phyloP scores from a whole-genome alignment of 805 yeast genomes.

The Candida taoyuanica region DNA sequence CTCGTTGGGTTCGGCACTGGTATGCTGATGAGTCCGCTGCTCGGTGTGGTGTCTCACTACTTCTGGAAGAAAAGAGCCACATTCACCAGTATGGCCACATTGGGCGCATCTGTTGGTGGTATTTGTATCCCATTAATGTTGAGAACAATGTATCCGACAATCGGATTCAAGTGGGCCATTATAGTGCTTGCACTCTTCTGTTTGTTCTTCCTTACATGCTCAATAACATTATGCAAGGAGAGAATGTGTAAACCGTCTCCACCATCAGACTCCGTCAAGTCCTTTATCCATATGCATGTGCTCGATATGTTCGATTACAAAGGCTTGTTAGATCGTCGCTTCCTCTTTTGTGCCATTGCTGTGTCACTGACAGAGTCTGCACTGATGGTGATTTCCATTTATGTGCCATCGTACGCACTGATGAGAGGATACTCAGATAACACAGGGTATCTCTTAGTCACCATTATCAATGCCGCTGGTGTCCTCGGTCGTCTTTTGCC shows the following conservation, averaged over 20 bases:
- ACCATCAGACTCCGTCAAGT: background rate
- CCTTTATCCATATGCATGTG: conserved; percentile 12
- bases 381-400: conserved; percentile 39
- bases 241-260: conserved; percentile 23
- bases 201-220: conserved; percentile 17
- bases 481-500: conserved; percentile 40
- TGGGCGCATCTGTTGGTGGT: conserved; percentile 54
- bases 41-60: conserved; percentile 55
- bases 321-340: conserved; percentile 41
- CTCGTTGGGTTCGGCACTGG: conserved; percentile 42
- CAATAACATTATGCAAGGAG: conserved; percentile 30
- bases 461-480: conserved; percentile 42
- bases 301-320: conserved; percentile 27
- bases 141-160: conserved; percentile 32
- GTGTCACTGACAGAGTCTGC: conserved; percentile 33
- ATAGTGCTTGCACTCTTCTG: conserved; percentile 43
- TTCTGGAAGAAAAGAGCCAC: conserved; percentile 38
- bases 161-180: conserved; percentile 52
- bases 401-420: conserved; percentile 47
- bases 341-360: conserved; percentile 37
- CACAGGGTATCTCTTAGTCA: conserved; percentile 42
- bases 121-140: conserved; percentile 44
- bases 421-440: conserved; percentile 41
- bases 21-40: conserved; percentile 38
- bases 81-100: conserved; percentile 41